A percentile compares a stretch with the other conserved stretches of the same genome.
phyloP scores from a whole-genome alignment of 108 stramenopile genomes.

The Cyclotella distinguenda region DNA sequence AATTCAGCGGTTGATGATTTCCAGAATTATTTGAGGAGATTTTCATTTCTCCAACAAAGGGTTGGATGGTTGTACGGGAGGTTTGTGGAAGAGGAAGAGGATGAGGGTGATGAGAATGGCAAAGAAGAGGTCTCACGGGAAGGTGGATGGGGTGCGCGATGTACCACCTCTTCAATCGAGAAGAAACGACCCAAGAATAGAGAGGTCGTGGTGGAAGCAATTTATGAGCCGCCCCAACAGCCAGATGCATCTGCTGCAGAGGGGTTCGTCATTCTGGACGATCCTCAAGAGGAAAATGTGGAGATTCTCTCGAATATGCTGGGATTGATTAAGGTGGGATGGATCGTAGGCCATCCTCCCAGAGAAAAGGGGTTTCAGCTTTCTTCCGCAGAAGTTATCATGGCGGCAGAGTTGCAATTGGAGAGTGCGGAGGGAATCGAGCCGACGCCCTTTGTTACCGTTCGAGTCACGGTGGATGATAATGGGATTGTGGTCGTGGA shows the following conservation, averaged over 20 bases:
- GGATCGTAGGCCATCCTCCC: constrained; percentile 96
- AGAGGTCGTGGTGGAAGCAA: constrained; percentile 83
- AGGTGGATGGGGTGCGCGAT: constrained; percentile 39
- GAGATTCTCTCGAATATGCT: constrained; percentile 74
- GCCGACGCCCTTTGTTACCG: constrained; percentile 94
- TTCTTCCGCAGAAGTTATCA: constrained; percentile 87
- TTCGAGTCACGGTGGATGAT: constrained; percentile 77
- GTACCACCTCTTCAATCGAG: constrained; percentile 7
- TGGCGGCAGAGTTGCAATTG: constrained; percentile 93
- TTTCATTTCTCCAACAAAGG: constrained; percentile 86
- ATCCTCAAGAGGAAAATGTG: constrained; percentile 88
- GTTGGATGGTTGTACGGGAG: constrained; percentile 91
- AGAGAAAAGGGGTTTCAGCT: constrained; percentile 91
- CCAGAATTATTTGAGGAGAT: constrained; percentile 79
- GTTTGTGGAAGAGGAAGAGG: constrained; percentile 62
- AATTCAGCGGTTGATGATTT: constrained; percentile 63
- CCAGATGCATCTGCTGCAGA: constrained; percentile 74
- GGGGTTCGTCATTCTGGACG: constrained; percentile 88
- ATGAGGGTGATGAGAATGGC: constrained; percentile 18
- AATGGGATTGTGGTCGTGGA: constrained; percentile 87
- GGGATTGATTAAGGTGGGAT: constrained; percentile 89
- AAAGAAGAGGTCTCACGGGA: constrained; percentile 12
- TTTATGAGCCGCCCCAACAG: constrained; percentile 98
- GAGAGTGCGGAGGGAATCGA: constrained; percentile 94
- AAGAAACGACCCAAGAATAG: constrained; percentile 27